Conservation (phyloP, 495 filamentous ascomycete genomes). For the Chaetomidium leptoderma region DNA sequence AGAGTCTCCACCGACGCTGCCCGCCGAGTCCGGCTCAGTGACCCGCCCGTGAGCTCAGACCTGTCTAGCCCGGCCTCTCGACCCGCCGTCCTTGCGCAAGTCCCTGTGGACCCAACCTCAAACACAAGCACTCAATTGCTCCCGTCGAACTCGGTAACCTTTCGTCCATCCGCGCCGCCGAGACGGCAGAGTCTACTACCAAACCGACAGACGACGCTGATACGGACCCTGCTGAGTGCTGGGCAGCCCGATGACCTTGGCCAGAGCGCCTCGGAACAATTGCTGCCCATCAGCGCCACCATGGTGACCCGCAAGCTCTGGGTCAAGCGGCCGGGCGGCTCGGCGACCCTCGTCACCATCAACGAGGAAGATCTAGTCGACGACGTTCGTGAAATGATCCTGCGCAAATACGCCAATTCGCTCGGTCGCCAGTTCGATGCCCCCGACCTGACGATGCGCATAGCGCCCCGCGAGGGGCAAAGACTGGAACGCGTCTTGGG, state of each 20-base stretch:
- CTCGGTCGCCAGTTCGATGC: constrained; percentile 83
- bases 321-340: constrained; percentile 81
- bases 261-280: constrained; percentile 28
- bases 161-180: constrained; percentile 27
- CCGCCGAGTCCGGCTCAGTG: constrained; percentile 24
- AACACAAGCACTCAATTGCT: constrained; percentile 13
- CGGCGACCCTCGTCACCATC: constrained; percentile 81
- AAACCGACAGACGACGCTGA: constrained; percentile 43
- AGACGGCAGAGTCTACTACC: constrained; percentile 48
- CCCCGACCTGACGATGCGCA: constrained; percentile 79
- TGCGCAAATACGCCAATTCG: constrained; percentile 90
- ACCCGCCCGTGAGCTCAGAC: constrained; percentile 19
- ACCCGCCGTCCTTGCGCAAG: not conserved
- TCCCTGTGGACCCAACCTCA: constrained; percentile 13
- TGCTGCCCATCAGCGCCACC: constrained; percentile 39
- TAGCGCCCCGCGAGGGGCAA: constrained; percentile 80
- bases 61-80: constrained; percentile 4
- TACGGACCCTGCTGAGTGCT: constrained; percentile 44
- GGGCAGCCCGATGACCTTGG: constrained; percentile 32
- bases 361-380: constrained; percentile 88
- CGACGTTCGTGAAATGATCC: constrained; percentile 86
- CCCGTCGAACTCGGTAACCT: constrained; percentile 21
- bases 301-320: constrained; percentile 82
- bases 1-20: constrained; percentile 11
- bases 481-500: constrained; percentile 69